These are phyloP conservation scores for Cyclostephanos tholiformis DNA, from an alignment of 108 stramenopile species.

Conservation along the genomic window DNA sequence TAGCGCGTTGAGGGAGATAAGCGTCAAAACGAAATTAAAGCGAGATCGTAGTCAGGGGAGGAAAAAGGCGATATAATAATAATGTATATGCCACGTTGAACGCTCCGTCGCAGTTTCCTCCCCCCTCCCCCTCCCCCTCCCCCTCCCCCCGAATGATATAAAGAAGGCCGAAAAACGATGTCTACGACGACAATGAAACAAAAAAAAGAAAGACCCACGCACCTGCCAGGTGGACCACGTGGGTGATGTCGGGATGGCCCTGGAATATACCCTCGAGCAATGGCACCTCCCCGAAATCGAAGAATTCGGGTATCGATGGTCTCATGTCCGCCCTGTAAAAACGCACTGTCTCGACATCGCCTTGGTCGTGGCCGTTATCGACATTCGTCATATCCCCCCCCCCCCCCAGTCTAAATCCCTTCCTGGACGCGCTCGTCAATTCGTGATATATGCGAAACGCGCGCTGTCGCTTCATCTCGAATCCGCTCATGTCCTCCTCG, in stretches of 20 bases:
- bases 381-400: constrained; percentile 17
- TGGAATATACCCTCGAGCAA: constrained; percentile 77
- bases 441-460: constrained; percentile 74
- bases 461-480: constrained; percentile 80
- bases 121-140: too few relatives aligned
- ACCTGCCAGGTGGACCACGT: constrained; percentile 80
- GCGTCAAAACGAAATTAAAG: too few relatives aligned
- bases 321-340: constrained; percentile 82
- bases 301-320: constrained; percentile 87
- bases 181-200: neutral
- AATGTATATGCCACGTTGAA: too few relatives aligned
- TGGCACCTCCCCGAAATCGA: constrained; percentile 73
- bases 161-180: too few relatives aligned
- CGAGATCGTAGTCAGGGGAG: too few relatives aligned
- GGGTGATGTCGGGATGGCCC: constrained; percentile 76
- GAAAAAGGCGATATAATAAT: too few relatives aligned
- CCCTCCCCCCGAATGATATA: too few relatives aligned
- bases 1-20: too few relatives aligned
- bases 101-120: too few relatives aligned
- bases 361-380: neutral
- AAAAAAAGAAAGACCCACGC: constrained; percentile 14
- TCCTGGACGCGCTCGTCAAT: constrained; percentile 20
- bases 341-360: constrained; percentile 14
- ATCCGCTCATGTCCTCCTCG: constrained; percentile 63
- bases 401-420: constrained; percentile 9